phyloP scores from a whole-genome alignment of 2,329 filamentous ascomycete species.

The Colletotrichum sp. region DNA sequence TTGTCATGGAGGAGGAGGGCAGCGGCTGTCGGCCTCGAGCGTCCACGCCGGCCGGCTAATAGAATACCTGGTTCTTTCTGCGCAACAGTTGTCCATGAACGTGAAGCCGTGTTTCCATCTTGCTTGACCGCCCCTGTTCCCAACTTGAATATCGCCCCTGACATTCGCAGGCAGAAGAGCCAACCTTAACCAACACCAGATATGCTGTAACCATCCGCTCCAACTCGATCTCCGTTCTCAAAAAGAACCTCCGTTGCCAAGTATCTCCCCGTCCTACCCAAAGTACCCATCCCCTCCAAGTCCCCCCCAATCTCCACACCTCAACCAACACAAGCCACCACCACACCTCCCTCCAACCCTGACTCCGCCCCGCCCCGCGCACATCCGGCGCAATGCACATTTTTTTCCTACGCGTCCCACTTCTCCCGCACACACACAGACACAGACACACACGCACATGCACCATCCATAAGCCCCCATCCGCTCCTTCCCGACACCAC shows the following conservation, averaged over 20 bases:
- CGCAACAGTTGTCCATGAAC: background rate
- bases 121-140: background rate
- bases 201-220: background rate
- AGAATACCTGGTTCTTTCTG: constrained; percentile 14
- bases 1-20: background rate
- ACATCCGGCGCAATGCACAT: background rate
- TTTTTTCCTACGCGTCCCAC: background rate
- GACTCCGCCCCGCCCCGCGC: background rate
- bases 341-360: background rate
- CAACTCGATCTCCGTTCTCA: background rate
- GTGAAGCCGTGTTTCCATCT: background rate
- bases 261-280: background rate
- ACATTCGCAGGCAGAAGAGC: background rate
- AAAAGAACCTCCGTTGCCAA: background rate
- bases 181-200: background rate
- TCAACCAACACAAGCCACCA: background rate
- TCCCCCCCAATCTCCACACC: background rate
- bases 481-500: accelerated
- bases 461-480: background rate
- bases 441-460: background rate
- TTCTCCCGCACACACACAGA: background rate
- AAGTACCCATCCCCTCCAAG: background rate
- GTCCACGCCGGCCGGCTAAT: background rate
- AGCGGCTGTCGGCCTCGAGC: background rate
- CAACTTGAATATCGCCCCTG: background rate